Base-by-base conservation (phyloP, 1,284 basidiomycete species). In the Pulveroboletus sp. region DNA sequence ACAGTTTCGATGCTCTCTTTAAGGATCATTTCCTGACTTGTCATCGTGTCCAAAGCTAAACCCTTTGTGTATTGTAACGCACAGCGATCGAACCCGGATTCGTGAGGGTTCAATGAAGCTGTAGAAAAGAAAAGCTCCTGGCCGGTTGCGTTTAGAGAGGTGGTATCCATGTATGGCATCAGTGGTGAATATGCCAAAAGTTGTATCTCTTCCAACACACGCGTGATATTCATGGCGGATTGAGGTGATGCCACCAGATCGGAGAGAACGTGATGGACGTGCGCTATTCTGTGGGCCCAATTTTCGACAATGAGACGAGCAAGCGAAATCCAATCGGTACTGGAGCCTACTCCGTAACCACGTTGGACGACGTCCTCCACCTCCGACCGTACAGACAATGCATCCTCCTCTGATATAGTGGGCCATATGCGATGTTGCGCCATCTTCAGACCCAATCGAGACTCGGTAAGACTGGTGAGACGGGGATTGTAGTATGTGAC, bases 121-220 rank as follows among this genome's bases (percentile, higher is more conserved):
- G 38, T 6, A 17, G 52, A 49, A 28, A 54, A 54, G 38, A 54
- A 31, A 22, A 54, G 39, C 5, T 50, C 28, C 8, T 50, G 38
- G n/a, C 52, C 52, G 15, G 52, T 42, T 22, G 33, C 24, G 17
- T 50, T 35, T 35, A 29, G 14, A 20, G 26, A 50, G 6, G 52
- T 43, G 17, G 52, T 51, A 28, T 54, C 45, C 52, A 54, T 50
- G 52, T 54, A 50, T 28, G 52, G 52, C 52, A 54, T 54, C 29
- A 54, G n/a, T 6, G 52, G 52, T 11, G 52, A 54, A 50, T 42
- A 54, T 3, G 52, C 22, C 24, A 54, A 25, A 26, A 54, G 46
- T 7, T 50, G 52, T 31, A 50, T 54, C 46, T 50, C 39, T n/a
- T 50, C 46, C 31, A 54, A 33, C 29, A 38, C 24, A 18, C 29